Evolutionary conservation across 306 rosid species (phyloP), one percentile per base, ranked within the genome.

Genomic region (Canavalia ensiformis): DNA sequence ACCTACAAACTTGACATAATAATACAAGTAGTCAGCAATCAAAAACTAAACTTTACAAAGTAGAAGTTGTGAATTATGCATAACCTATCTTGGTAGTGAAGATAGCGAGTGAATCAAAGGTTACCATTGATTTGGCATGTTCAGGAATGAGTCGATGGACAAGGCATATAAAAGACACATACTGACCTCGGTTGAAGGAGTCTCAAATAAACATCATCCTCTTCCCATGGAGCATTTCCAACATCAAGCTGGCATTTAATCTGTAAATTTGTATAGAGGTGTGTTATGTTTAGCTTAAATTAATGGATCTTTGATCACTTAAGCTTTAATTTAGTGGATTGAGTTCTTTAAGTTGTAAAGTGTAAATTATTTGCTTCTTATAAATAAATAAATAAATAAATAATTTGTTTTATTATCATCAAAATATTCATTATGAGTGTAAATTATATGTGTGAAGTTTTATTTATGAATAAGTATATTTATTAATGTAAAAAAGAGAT

Each of bases 141-240:
- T 88, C 75, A 0, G 98, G 94, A 74, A 95, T 90, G 54, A 89
- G 87, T 3, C 72, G 74, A 65, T 95, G 98, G 68, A 95, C 88
- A 84, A 95, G 99, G 76, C 99, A 95, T 25, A 95, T 46, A 86
- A 95, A 75, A 77, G 99, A 95, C 30, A 95, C 98, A 34, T 87
- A 95, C 8, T 95, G 99, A 46, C 98, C 97, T 4, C 99, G 60
- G 71, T 93, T 95, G 49, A 95, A 88, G 44, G 99, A 95, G 72
- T 95, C 99, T 33, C 99, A 98, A 1, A 90, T 89, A 64, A 84
- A 95, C 94, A 95, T 87, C 96, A 95, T 93, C 86, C 97, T 79
- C 89, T 90, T 95, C 73, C 98, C 97, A 39, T 97, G 92, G 12
- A 95, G 89, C 5, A 81, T n/a, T 88, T 95, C 99, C 25, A 95